Evolutionary conservation across 805 yeast species (phyloP).

Genomic region (Metschnikowia orientalis): DNA sequence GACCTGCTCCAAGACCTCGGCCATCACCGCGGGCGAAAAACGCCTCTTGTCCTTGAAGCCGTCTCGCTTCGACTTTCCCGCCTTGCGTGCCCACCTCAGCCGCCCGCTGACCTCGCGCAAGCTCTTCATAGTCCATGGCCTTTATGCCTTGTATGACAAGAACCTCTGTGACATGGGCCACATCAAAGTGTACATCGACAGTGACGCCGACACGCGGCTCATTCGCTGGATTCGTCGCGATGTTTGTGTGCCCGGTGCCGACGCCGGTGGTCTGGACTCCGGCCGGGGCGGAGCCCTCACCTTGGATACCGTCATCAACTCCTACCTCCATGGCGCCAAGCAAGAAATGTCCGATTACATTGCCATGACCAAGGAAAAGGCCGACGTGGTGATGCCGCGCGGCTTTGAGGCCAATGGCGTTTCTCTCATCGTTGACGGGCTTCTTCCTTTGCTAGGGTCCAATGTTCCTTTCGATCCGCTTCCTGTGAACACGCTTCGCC

Average conservation of each 20-base stretch:
- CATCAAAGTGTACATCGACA: constrained; percentile 70
- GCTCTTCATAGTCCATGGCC: constrained; percentile 58
- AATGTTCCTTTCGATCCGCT: constrained; percentile 10
- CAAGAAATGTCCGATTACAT: constrained; percentile 66
- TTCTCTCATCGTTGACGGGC: constrained; percentile 59
- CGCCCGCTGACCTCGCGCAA: constrained; percentile 22
- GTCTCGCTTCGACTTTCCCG: constrained; percentile 37
- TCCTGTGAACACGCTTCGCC: constrained; percentile 26
- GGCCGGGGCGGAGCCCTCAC: constrained; percentile 4
- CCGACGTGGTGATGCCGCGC: constrained; percentile 71
- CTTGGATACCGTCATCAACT: constrained; percentile 37
- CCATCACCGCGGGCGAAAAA: constrained; percentile 25
- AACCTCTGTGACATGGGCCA: constrained; percentile 52
- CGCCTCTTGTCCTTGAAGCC: constrained; percentile 31
- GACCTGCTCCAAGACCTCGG: constrained; percentile 20
- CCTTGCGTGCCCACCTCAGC: constrained; percentile 18
- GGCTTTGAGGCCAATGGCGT: constrained; percentile 62
- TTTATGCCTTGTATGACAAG: constrained; percentile 70
- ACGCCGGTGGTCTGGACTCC: constrained; percentile 6
- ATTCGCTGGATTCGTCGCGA: constrained; percentile 68
- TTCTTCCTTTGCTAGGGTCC: constrained; percentile 38
- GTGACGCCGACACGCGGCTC: constrained; percentile 80
- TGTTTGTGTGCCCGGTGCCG: constrained; percentile 15
- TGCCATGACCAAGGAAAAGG: constrained; percentile 62
- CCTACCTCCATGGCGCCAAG: constrained; percentile 54